These are phyloP conservation scores for Microstroma glucosiphilum DNA, from an alignment of 1,284 basidiomycete species.

Conservation along the genomic window DNA sequence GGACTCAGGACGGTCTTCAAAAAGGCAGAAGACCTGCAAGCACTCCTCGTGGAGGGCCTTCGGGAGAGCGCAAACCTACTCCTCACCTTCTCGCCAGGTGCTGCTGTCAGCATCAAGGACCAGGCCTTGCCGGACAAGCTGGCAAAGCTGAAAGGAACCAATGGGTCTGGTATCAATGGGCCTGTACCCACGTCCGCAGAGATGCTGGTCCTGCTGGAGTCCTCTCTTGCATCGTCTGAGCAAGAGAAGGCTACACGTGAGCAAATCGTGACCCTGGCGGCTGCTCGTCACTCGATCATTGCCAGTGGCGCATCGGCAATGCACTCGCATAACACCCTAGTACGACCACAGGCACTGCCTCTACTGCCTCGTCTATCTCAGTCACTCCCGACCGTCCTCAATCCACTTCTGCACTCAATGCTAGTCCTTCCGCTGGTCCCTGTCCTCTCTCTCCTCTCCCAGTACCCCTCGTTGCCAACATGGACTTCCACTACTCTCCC, in stretches of 20 bases:
- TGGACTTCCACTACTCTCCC: constrained; percentile 58
- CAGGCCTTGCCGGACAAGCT: not conserved
- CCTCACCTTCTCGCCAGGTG: not conserved
- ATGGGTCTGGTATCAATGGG: not conserved
- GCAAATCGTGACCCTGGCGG: not conserved
- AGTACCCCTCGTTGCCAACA: constrained; percentile 64
- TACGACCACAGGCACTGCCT: not conserved
- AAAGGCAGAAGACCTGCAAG: not conserved
- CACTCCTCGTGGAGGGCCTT: not conserved
- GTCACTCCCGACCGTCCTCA: not conserved
- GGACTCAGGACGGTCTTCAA: not conserved
- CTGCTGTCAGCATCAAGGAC: not conserved
- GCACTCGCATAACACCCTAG: not conserved
- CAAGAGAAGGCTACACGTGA: not conserved
- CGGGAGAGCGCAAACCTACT: not conserved
- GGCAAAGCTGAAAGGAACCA: not conserved
- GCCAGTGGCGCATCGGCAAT: not conserved
- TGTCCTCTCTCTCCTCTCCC: constrained; percentile 66
- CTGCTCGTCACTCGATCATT: not conserved
- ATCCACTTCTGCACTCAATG: constrained; percentile 65
- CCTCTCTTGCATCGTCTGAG: not conserved
- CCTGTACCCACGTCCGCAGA: not conserved
- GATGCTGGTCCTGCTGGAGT: not conserved
- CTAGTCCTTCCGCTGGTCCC: constrained; percentile 79
- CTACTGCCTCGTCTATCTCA: constrained; percentile 1